Base-by-base conservation (phyloP, 345 rosid species). In the Limnanthes douglasii region DNA sequence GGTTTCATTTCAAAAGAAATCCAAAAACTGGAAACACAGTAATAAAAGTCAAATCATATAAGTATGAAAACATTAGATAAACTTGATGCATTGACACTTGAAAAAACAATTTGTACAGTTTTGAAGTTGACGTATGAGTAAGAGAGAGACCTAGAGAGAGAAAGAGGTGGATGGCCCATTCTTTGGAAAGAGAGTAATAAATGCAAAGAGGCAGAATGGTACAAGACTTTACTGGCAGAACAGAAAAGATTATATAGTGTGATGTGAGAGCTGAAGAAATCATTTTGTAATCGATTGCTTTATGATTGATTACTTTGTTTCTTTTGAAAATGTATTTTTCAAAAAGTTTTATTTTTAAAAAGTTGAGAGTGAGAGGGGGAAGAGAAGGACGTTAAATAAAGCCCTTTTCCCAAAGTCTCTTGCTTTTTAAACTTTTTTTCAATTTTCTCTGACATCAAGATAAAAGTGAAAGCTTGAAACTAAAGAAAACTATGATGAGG, bases 271-370 rank as follows among this genome's bases (percentile, higher is more conserved):
- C 52, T 57, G 53, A 57, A 45, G 52, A 57, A 57, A 57, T 57
- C 57, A 57, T 57, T 57, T 57, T 57, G 63, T 57, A 57, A 57
- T 57, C 63, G 63, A 57, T 57, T 57, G 53, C 63, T 57, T 57
- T 57, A 57, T 57, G 63, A 57, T 57, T 57, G 57, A 56, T 51
- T 11, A 38, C 40, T 14, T 39, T 12, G 16, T 35, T 39, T 22
- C 11, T 15, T 3, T 24, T 22, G 4, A 21, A 21, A 7, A 21
- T 11, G 5, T 17, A 34, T 15, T 48, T 10, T 0, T 11, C n/a
- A 21, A 21, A 21, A 7, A 21, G 7, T 7, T 21, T 15, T 18
- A 12, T 25, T 4, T 19, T 15, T 22, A 50, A 11, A 39, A 37
- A 46, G 38, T 34, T 20, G 10, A 34, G 16, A 37, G 18, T 34